Percentiles rank a stretch among this genome's conserved stretches.
Conservation (phyloP, 1,139 yeast species). For the Pichia sp. region DNA sequence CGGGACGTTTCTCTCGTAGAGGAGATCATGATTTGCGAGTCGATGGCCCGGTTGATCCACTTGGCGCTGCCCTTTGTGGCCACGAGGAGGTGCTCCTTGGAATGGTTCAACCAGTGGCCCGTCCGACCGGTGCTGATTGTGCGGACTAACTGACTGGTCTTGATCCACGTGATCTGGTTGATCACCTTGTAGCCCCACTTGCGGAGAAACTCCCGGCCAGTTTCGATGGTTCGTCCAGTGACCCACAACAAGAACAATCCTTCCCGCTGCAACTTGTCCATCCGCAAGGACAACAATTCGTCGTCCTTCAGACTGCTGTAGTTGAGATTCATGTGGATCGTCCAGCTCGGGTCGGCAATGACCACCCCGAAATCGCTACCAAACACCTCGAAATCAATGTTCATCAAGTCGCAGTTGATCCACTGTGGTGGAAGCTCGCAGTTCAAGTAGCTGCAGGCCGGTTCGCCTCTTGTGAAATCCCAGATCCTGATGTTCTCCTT, state of each 20-base stretch:
- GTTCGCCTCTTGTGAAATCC: slow-evolving; percentile 57
- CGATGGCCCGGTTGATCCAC: slow-evolving; percentile 67
- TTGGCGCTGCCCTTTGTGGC: slow-evolving; percentile 72
- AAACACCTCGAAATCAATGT: slow-evolving; percentile 59
- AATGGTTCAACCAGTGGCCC: slow-evolving; percentile 95
- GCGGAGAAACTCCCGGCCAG: slow-evolving; percentile 69
- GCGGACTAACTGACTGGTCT: slow-evolving; percentile 78
- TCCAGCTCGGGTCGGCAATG: slow-evolving; percentile 91
- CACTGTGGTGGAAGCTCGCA: slow-evolving; percentile 61
- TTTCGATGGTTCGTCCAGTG: slow-evolving; percentile 86
- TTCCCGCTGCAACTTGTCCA: slow-evolving; percentile 69
- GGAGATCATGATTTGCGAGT: slow-evolving; percentile 74
- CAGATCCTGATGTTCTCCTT: slow-evolving; percentile 30
- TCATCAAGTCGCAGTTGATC: slow-evolving; percentile 79
- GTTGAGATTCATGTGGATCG: slow-evolving; percentile 76
- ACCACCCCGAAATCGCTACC: slow-evolving; percentile 80
- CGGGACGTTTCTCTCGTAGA: slow-evolving; percentile 83
- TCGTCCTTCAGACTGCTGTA: slow-evolving; percentile 73
- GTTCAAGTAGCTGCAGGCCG: slow-evolving; percentile 27
- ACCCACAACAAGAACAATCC: slow-evolving; percentile 88
- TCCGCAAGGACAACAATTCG: slow-evolving; percentile 62
- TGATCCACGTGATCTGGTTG: slow-evolving; percentile 87
- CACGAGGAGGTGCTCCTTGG: slow-evolving; percentile 83
- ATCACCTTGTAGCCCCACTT: slow-evolving; percentile 79
- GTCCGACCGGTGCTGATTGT: slow-evolving; percentile 94